Evolutionary conservation across 495 filamentous ascomycete genomes (phyloP), one percentile per base, ranked within the genome.

Genomic region (Aspergillus saccharolyticus): DNA sequence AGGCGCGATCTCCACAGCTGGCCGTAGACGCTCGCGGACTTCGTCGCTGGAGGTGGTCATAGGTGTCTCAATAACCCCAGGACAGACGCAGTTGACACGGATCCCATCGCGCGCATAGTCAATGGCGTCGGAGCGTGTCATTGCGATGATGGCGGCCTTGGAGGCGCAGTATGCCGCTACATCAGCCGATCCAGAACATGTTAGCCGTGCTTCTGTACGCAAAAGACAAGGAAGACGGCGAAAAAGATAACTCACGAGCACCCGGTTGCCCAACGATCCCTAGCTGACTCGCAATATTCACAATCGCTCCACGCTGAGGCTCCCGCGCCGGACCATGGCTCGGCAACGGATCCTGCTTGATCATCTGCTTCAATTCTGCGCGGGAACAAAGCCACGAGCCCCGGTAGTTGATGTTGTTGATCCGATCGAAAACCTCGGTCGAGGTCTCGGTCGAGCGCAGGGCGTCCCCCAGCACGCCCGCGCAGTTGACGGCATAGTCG

Each of bases 241-340:
- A 14, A 21, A 44, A 42, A 19, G 24, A 28, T 9, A 20, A 74
- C 77, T 69, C 58, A 81, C 79, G 64, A 22, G 79, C 76, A 57
- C 65, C 68, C 14, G 78, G 72, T 15, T 74, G 64, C 16, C 73
- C 71, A 1, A 83, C 80, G 52, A 82, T 63, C 0, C 80, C 80
- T n/a, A 83, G 58, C 55, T 81, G 78, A 56, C 76, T 79, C 9
- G 80, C 79, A 52, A 83, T 74, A 63, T 81, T 82, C 10, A 83
- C 81, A 9, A 82, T 63, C 5, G 75, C 65, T 0, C 80, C 78
- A 21, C 77, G 67, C 21, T 70, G 67, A 1, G 67, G 56, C 3
- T 57, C 49, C 20, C 68, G 70, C 12, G 59, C 63, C 12, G 63
- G 39, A 58, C 75, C 69, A 61, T 77, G 75, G 24, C 68, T 75